Percentiles rank a stretch among this genome's conserved stretches.
Conservation (phyloP, 768 basidiomycete species). For the Lentinula raphanica region DNA sequence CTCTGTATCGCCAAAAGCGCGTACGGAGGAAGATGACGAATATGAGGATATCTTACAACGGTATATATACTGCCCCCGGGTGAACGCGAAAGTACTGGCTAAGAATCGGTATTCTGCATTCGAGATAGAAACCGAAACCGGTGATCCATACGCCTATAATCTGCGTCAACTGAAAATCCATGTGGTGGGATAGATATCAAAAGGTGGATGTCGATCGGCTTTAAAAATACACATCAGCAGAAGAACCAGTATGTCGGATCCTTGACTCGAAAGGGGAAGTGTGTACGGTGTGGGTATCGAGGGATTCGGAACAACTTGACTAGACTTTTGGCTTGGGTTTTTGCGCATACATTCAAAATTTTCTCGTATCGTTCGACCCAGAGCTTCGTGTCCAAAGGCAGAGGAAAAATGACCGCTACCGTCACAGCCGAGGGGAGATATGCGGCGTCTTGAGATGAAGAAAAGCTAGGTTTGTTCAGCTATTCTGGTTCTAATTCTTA, state of each 20-base stretch:
- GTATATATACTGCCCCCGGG: conserved; percentile 2
- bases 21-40: neutral
- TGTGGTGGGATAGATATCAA: neutral
- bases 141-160: neutral
- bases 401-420: neutral
- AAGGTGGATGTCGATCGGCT: neutral
- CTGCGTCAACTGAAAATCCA: neutral
- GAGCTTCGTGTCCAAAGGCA: neutral
- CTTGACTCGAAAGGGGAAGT: neutral
- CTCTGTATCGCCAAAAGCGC: neutral
- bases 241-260: conserved; percentile 1
- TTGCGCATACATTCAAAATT: neutral
- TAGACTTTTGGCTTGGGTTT: neutral
- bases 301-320: neutral
- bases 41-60: neutral
- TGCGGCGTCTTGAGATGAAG: neutral
- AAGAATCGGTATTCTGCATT: conserved; percentile 2
- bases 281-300: neutral
- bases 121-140: neutral
- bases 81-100: neutral
- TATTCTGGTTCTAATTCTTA: neutral
- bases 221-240: neutral
- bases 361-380: neutral
- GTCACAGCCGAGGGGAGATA: neutral
- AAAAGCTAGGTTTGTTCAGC: neutral